These are phyloP conservation scores for Nicotiana benthamiana DNA, from an alignment of 257 asterid species.

Conservation along the genomic window DNA sequence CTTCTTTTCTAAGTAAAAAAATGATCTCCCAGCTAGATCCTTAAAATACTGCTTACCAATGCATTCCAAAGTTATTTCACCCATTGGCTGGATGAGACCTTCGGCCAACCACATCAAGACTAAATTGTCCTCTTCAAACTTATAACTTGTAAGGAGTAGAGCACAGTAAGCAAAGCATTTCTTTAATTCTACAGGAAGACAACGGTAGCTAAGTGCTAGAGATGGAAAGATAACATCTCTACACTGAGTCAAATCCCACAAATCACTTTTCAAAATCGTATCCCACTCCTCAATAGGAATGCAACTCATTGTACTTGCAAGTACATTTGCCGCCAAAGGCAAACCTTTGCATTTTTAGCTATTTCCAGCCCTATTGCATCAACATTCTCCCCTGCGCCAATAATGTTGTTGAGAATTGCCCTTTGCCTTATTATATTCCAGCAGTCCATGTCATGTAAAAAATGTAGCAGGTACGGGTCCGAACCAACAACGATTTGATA, in stretches of 20 bases:
- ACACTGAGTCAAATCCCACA: slow-evolving; percentile 1
- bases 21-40: slow-evolving; percentile 5
- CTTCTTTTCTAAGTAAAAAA: slow-evolving; percentile 7
- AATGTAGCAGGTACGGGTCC: not conserved
- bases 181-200: slow-evolving; percentile 11
- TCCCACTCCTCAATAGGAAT: not conserved
- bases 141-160: slow-evolving; percentile 6
- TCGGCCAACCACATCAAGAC: slow-evolving; percentile 16
- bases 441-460: not conserved
- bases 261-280: slow-evolving; percentile 5
- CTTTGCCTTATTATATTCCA: slow-evolving; percentile 3
- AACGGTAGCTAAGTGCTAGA: slow-evolving; percentile 4
- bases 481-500: not conserved
- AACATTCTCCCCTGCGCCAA: not conserved
- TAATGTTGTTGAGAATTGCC: not conserved
- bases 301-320: not conserved
- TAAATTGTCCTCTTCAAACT: slow-evolving; percentile 12
- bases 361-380: not conserved
- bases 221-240: not conserved
- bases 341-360: not conserved
- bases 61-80: not conserved
- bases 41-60: slow-evolving; percentile 9
- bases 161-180: slow-evolving; percentile 17
- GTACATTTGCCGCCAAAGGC: not conserved
- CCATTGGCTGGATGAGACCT: slow-evolving; percentile 3